Percentiles rank a stretch among this genome's conserved stretches.
Conservation (phyloP, 169 alveolate species). For the Sarcocystis neurona region DNA sequence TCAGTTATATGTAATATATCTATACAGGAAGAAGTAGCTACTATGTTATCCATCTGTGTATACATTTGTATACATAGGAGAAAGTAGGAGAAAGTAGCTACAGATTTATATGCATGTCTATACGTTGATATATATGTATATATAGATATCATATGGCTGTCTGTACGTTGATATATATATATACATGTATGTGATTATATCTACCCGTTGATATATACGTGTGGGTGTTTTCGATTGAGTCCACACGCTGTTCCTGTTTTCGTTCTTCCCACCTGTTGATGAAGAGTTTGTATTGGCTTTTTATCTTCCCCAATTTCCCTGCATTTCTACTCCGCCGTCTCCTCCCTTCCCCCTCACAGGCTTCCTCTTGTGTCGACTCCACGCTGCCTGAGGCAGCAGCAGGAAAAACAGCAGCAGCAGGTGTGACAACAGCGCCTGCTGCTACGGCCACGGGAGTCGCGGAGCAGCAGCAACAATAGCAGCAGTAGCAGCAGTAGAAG, state of each 20-base stretch:
- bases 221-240: not conserved
- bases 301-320: no score
- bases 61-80: not conserved
- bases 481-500: slow-evolving; percentile 18
- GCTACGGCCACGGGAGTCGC: not conserved
- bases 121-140: not conserved
- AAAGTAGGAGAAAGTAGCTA: not conserved
- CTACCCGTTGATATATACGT: not conserved
- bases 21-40: not conserved
- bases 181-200: not conserved
- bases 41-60: not conserved
- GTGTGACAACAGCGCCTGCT: no score
- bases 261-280: no score
- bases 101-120: not conserved
- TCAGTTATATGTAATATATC: not conserved
- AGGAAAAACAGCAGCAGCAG: no score
- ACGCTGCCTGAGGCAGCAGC: not conserved
- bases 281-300: no score
- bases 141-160: not conserved
- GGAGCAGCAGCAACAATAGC: not conserved
- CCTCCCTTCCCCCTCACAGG: not conserved
- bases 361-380: not conserved
- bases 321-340: not conserved
- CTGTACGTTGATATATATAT: not conserved
- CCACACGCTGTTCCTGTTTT: no score